phyloP scores from a whole-genome alignment of 1,284 basidiomycete species.

The Moniliella sp. region DNA sequence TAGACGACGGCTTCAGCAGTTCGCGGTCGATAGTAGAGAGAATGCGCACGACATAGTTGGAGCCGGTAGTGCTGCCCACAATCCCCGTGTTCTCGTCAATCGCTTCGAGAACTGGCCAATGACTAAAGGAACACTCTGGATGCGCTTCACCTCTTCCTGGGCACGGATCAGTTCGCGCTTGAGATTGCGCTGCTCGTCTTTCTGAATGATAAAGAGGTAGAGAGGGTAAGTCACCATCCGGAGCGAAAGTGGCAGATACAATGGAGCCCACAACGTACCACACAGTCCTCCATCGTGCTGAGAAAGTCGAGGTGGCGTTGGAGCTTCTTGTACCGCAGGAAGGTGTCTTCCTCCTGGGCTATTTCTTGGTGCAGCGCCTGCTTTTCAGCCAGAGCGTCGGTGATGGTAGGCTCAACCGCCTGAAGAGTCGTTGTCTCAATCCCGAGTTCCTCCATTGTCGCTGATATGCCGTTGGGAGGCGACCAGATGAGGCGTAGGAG shows the following conservation, averaged over 20 bases:
- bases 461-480: too few species aligned
- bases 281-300: slow-evolving; percentile 46
- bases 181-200: slow-evolving; percentile 92
- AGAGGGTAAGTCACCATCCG: too few species aligned
- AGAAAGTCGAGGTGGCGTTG: slow-evolving; percentile 33
- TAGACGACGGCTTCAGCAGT: slow-evolving; percentile 82
- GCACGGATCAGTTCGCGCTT: slow-evolving; percentile 92
- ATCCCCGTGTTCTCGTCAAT: slow-evolving; percentile 95
- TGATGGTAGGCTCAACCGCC: slow-evolving; percentile 22
- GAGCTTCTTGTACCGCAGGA: slow-evolving; percentile 30
- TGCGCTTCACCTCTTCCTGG: slow-evolving; percentile 97
- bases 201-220: too few species aligned
- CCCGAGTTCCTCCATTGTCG: too few species aligned
- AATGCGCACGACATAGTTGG: slow-evolving; percentile 94
- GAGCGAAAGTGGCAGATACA: too few species aligned
- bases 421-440: too few species aligned
- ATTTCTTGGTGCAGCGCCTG: slow-evolving; percentile 19
- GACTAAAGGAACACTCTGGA: slow-evolving; percentile 95
- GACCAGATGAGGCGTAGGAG: too few species aligned
- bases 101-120: slow-evolving; percentile 98
- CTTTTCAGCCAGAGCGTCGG: slow-evolving; percentile 20
- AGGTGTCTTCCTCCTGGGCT: slow-evolving; percentile 21
- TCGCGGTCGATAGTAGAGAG: slow-evolving; percentile 91
- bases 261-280: too few species aligned
- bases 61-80: slow-evolving; percentile 90